Conservation (phyloP, 176 grass and related monocot genomes). For the Musa beccarii region DNA sequence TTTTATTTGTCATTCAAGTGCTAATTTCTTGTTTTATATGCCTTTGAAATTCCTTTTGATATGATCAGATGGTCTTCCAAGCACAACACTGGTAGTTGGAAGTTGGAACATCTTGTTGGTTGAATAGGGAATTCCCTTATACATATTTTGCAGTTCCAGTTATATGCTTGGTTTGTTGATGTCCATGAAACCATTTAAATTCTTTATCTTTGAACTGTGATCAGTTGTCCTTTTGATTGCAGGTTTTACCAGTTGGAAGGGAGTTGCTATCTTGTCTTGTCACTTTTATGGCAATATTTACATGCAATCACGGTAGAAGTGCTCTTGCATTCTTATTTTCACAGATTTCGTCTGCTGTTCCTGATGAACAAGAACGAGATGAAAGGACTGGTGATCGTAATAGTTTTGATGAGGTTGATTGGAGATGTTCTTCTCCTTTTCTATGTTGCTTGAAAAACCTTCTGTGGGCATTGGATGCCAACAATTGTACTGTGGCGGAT, state of each 20-base stretch:
- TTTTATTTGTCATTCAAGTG: too few species aligned
- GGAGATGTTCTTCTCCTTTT: constrained; percentile 20
- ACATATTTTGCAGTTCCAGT: neutral
- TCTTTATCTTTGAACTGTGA: constrained; percentile 13
- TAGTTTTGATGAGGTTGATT: constrained; percentile 12
- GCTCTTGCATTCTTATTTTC: constrained; percentile 27
- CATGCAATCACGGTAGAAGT: constrained; percentile 48
- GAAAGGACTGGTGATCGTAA: constrained; percentile 3
- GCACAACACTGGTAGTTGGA: too few species aligned
- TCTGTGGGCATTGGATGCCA: constrained; percentile 38
- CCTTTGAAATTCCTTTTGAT: too few species aligned
- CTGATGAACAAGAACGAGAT: constrained; percentile 26
- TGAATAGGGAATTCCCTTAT: neutral
- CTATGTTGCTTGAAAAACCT: constrained; percentile 37
- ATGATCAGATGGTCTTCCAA: too few species aligned
- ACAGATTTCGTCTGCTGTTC: constrained; percentile 11
- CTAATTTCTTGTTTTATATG: too few species aligned
- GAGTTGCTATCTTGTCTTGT: constrained; percentile 76
- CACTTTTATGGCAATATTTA: constrained; percentile 69
- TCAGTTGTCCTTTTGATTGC: constrained; percentile 24
- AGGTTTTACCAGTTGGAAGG: constrained; percentile 65
- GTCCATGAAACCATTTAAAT: neutral
- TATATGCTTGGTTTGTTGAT: neutral
- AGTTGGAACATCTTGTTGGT: neutral
- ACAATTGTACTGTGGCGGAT: constrained; percentile 29